A percentile compares a stretch with the other conserved stretches of the same genome.
Conservation (phyloP, 2,329 filamentous ascomycete species). For the Arthrobotrys iridis region DNA sequence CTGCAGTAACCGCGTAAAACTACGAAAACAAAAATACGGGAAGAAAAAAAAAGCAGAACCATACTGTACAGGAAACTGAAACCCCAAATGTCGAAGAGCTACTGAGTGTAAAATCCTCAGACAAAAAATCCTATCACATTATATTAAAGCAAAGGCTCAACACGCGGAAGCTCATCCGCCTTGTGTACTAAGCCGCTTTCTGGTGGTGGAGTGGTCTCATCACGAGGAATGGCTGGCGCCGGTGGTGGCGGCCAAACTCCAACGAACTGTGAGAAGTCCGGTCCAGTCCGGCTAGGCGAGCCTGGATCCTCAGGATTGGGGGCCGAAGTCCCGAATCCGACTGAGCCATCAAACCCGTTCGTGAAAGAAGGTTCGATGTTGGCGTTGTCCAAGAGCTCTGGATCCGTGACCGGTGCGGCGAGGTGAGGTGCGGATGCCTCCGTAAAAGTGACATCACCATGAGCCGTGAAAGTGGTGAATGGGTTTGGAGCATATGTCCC, state of each 20-base stretch:
- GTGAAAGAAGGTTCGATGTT: conserved; percentile 49
- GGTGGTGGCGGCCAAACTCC: conserved; percentile 42
- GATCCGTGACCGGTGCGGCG: conserved; percentile 43
- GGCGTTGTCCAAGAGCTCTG: conserved; percentile 30
- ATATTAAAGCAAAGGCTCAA: conserved; percentile 29
- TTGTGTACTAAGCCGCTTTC: conserved; percentile 21
- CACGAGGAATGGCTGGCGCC: neutral
- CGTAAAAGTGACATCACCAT: conserved; percentile 48
- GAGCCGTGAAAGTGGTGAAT: conserved; percentile 40
- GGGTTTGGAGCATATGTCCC: conserved; percentile 20
- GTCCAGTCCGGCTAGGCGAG: conserved; percentile 34
- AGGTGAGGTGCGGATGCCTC: conserved; percentile 39
- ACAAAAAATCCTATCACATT: neutral
- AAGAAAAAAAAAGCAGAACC: conserved; percentile 9
- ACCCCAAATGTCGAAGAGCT: neutral
- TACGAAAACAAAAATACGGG: neutral
- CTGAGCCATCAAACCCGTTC: conserved; percentile 22
- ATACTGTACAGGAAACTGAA: conserved; percentile 32
- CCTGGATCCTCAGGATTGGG: conserved; percentile 37
- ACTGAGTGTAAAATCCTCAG: neutral
- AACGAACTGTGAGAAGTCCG: conserved; percentile 50
- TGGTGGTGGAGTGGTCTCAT: conserved; percentile 17
- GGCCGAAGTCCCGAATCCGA: conserved; percentile 2
- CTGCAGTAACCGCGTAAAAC: neutral
- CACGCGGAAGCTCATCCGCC: conserved; percentile 12